Evolutionary conservation across 1,284 basidiomycete genomes (phyloP), one percentile per base, ranked within the genome.

Genomic region (Filobasidium uniguttulatum): DNA sequence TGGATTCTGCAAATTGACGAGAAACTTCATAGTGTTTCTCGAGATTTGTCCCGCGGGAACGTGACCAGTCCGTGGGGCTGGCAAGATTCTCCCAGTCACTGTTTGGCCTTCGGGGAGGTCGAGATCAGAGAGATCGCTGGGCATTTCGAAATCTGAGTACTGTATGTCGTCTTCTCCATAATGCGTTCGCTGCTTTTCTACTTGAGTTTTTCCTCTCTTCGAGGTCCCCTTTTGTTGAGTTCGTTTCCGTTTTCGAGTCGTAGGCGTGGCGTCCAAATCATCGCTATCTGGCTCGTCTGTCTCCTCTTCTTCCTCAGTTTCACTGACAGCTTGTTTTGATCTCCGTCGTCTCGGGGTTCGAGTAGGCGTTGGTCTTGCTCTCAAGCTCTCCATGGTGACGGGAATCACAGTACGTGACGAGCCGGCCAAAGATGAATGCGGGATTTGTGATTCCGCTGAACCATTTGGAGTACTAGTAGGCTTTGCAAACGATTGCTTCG

Each of bases 11-110:
- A 94, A 70, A 41, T 82, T 73, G 5, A 61, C 66, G 53, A 93
- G 67, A 62, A 93, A 93, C 59, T 83, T 70, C 28, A 94, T 65
- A 1, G 84, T 85, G 59, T 91, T 89, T 57, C 78, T 72, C 1
- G 87, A 91, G 61, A 94, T 80, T 61, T 81, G 80, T 2, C 89
- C 89, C 5, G 83, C 75, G 0, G 87, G 82, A 0, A 87, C 89
- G 70, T 75, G 74, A 17, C 88, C 88, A 0, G 78, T 80, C 59
- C 75, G 85, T 0, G 87, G 87, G 9, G 86, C 86, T 2, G 64
- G 59, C 44, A 63, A 60, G 45, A 70, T 70, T 65, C 62, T 79
- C 72, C 14, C 83, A 75, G 5, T 84, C 76, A 5, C 65, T 46
- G 59, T 59, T 45, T 69, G 65, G 1, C 67, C 82, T 20, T 85